Evolutionary conservation across 2,329 filamentous ascomycete species (phyloP).

Genomic region (Botrytis squamosa): DNA sequence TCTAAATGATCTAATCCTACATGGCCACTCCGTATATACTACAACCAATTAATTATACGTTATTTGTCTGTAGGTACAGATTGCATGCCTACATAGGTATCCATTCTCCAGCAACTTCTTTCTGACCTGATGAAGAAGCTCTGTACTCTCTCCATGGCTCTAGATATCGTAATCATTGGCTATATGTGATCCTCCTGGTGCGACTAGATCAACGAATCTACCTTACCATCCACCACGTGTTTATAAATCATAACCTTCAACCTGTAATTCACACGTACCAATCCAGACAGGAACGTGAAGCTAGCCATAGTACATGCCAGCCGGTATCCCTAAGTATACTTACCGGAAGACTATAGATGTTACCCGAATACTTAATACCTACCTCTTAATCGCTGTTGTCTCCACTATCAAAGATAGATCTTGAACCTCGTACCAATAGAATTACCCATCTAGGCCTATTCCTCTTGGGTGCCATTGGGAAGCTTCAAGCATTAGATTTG

Average conservation of each 20-base stretch:
- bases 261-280: background rate
- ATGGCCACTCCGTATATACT: background rate
- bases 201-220: background rate
- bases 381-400: background rate
- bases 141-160: background rate
- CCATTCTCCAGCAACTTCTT: background rate
- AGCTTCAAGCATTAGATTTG: background rate
- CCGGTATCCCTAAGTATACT: background rate
- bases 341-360: slow-evolving; percentile 7
- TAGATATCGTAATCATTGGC: background rate
- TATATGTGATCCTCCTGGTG: background rate
- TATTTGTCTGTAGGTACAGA: background rate
- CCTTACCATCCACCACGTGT: background rate
- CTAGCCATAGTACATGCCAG: background rate
- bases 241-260: background rate
- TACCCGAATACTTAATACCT: slow-evolving; percentile 1
- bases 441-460: background rate
- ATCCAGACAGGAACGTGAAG: background rate
- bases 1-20: background rate
- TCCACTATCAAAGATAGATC: slow-evolving; percentile 10
- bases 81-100: background rate
- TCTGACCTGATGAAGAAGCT: background rate
- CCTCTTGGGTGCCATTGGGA: background rate
- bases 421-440: background rate
- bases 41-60: background rate